Base-by-base conservation (phyloP, 176 grass and related monocot species). In the Cenchrus fungigraminus region DNA sequence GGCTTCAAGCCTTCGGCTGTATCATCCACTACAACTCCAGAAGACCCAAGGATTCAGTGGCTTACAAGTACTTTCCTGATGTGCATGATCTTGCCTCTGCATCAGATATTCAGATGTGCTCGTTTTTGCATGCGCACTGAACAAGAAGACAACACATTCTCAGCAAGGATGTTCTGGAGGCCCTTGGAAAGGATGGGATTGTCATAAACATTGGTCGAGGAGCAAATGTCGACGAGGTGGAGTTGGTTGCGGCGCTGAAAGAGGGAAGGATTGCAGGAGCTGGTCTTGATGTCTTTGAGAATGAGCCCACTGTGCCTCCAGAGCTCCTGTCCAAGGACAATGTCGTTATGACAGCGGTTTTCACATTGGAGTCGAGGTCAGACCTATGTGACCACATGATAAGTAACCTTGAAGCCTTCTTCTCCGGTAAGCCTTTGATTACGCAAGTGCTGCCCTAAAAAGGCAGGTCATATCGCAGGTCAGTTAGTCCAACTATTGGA, bases 221-320 rank as follows among this genome's bases (percentile, higher is more conserved):
- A 12, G 68, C 78, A 8, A 81, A 77, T 9, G 13, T 95, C 11
- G 86, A 90, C 1, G 93, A 92, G 83, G 71, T 37, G 0, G 90
- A 77, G 11, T 16, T 95, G 19, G 77, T 95, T 6, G 16, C 34
- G 0, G 84, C 59, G 1, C 71, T 95, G 15, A 14, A 59, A 44
- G 57, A 79, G 17, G 83, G 88, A 2, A 74, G 50, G 52, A 86
- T 92, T 52, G 84, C 67, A 4, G 93, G 88, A 8, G 85, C 79
- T 40, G 90, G 85, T 0, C 93, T 95, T 9, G 88, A 95, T n/a
- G 93, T 95, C 13, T 90, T 88, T 50, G 82, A 92, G 85, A 66
- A 66, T 11, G 88, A 95, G 79, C 88, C 93, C 2, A 42, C 17
- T 0, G 87, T 95, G 46, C 85, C 90, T 0, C 11, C 17, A 0